Conservation (phyloP, 1,284 basidiomycete species). For the Apiotrichum sp. region DNA sequence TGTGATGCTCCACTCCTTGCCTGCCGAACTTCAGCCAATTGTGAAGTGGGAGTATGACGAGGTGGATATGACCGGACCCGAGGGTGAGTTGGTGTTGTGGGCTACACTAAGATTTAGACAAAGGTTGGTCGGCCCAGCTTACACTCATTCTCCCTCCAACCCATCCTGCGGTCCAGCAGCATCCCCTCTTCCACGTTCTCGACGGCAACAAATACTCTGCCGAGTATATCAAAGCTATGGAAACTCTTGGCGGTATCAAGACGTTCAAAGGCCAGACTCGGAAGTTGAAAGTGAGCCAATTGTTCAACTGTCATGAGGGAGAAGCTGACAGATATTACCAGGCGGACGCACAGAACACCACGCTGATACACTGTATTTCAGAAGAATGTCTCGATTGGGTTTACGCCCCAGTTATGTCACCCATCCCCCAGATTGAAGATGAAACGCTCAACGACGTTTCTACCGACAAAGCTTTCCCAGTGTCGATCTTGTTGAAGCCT, state of each 20-base stretch:
- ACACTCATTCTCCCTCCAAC: conserved; percentile 29
- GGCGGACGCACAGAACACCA: conserved; percentile 31
- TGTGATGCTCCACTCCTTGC: conserved; percentile 26
- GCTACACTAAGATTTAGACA: conserved; percentile 1
- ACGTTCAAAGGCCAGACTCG: conserved; percentile 23
- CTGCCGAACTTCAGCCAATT: conserved; percentile 24
- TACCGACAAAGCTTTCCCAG: no score
- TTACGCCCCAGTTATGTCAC: conserved; percentile 8
- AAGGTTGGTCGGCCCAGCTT: conserved; percentile 17
- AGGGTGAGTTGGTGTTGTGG: not conserved
- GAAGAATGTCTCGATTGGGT: conserved; percentile 32
- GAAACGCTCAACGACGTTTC: not conserved
- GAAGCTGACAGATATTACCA: conserved; percentile 7
- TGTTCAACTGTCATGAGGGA: not conserved
- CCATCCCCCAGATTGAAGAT: not conserved
- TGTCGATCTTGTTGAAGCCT: no score
- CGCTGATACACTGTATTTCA: conserved; percentile 21
- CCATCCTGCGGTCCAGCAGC: conserved; percentile 23
- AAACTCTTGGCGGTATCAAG: conserved; percentile 24
- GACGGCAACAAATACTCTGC: conserved; percentile 21
- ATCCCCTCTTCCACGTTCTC: conserved; percentile 10
- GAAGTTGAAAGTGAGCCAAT: conserved; percentile 25
- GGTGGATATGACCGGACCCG: not conserved
- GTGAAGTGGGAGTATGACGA: conserved; percentile 32
- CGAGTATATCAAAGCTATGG: conserved; percentile 23